Percentiles rank a stretch among this genome's conserved stretches.
Conservation (phyloP, 2,329 filamentous ascomycete genomes). For the Chalara sp. region DNA sequence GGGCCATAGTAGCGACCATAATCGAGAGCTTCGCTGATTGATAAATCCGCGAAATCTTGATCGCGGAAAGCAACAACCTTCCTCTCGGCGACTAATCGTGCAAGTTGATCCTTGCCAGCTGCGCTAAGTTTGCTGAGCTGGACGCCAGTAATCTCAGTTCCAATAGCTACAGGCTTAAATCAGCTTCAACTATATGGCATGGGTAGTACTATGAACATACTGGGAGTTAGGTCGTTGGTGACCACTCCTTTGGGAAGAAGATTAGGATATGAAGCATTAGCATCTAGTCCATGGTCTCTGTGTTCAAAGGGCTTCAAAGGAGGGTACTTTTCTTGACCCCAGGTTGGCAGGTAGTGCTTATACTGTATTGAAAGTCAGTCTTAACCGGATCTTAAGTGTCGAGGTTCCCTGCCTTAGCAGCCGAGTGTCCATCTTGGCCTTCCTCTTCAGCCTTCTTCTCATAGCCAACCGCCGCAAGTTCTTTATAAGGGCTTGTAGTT, state of each 20-base stretch:
- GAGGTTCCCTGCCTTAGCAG: slow-evolving; percentile 19
- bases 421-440: slow-evolving; percentile 19
- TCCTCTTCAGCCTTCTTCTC: slow-evolving; percentile 23
- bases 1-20: slow-evolving; percentile 72
- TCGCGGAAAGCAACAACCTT: slow-evolving; percentile 74
- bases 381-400: background rate
- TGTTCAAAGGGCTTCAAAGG: slow-evolving; percentile 65
- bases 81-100: slow-evolving; percentile 66
- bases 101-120: slow-evolving; percentile 70
- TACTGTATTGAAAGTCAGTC: slow-evolving; percentile 36
- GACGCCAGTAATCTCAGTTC: slow-evolving; percentile 63
- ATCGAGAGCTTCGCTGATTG: slow-evolving; percentile 62
- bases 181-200: too few species aligned
- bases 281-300: slow-evolving; percentile 69
- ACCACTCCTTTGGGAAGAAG: slow-evolving; percentile 49
- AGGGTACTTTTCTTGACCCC: slow-evolving; percentile 55
- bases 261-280: slow-evolving; percentile 62
- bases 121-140: slow-evolving; percentile 63
- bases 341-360: slow-evolving; percentile 66
- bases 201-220: too few species aligned
- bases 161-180: slow-evolving; percentile 43
- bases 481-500: slow-evolving; percentile 23
- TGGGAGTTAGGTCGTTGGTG: slow-evolving; percentile 57
- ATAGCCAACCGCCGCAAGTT: slow-evolving; percentile 23
- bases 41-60: slow-evolving; percentile 65